These are phyloP conservation scores for Neurospora sp. DNA, from an alignment of 495 filamentous ascomycete genomes.

Conservation along the genomic window DNA sequence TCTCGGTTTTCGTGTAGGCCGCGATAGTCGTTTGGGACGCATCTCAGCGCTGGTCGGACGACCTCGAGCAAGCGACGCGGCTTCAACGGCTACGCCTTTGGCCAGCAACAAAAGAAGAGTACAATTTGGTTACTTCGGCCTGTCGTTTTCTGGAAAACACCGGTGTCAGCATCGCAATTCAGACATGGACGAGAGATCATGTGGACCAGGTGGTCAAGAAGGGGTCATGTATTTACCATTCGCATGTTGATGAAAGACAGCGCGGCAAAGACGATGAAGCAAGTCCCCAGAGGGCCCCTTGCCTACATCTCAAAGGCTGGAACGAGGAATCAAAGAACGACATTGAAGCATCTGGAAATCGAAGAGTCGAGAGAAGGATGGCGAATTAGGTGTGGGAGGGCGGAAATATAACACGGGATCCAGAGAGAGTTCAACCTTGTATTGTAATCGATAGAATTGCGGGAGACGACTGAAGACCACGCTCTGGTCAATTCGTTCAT, in stretches of 20 bases:
- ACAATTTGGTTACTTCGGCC: not conserved
- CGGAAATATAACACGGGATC: not conserved
- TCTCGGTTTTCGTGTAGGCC: not conserved
- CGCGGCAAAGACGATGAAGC: not conserved
- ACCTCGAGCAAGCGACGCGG: not conserved
- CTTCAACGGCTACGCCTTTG: not conserved
- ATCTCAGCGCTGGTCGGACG: not conserved
- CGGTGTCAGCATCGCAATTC: not conserved
- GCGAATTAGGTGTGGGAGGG: not conserved
- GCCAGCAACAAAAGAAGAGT: not conserved
- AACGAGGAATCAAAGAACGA: not conserved
- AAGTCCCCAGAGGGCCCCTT: not conserved
- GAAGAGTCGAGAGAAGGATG: not conserved
- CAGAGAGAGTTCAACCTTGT: not conserved
- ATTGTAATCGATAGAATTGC: not conserved
- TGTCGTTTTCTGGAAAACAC: not conserved
- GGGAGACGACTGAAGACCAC: not conserved
- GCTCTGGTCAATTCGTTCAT: not conserved
- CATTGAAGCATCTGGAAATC: not conserved
- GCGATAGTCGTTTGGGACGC: not conserved
- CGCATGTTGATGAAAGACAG: not conserved
- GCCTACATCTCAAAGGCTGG: not conserved
- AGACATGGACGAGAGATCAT: not conserved
- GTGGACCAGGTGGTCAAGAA: not conserved
- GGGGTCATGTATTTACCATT: not conserved